phyloP scores from a whole-genome alignment of 1,139 yeast species.

The Geotrichum reessii region DNA sequence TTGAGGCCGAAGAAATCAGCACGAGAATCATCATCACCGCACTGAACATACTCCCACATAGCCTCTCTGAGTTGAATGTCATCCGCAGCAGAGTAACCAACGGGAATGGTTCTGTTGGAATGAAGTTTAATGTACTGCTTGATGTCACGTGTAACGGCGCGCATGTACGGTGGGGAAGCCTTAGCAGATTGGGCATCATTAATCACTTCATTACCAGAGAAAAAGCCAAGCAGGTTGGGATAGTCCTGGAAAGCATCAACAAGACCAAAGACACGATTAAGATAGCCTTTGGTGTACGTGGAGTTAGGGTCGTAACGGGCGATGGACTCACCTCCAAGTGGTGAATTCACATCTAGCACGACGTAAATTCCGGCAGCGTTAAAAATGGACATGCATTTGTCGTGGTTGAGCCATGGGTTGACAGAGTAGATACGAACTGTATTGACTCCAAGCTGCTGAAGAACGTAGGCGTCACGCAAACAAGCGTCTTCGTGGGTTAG shows the following conservation, averaged over 20 bases:
- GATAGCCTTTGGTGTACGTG: conserved; percentile 61
- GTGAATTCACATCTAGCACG: conserved; percentile 86
- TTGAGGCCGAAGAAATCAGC: conserved; percentile 95
- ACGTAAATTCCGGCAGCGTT: conserved; percentile 91
- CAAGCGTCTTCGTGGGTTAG: conserved; percentile 67
- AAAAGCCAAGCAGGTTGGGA: conserved; percentile 85
- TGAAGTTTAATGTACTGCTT: conserved; percentile 60
- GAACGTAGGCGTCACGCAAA: conserved; percentile 71
- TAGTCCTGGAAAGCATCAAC: conserved; percentile 78
- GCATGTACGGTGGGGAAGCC: conserved; percentile 46
- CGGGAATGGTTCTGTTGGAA: conserved; percentile 66
- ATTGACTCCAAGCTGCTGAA: conserved; percentile 74
- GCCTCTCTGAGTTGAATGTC: conserved; percentile 71
- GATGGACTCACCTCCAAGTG: conserved; percentile 67
- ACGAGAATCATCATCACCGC: conserved; percentile 55
- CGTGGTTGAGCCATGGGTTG: conserved; percentile 78
- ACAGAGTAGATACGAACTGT: conserved; percentile 84
- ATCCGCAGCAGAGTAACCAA: conserved; percentile 96
- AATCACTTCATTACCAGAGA: conserved; percentile 90
- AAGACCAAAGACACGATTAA: conserved; percentile 71
- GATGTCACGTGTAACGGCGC: conserved; percentile 75
- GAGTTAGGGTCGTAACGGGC: conserved; percentile 88
- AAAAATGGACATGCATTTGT: conserved; percentile 82
- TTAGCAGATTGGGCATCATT: conserved; percentile 74
- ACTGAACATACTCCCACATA: conserved; percentile 74